Evolutionary conservation across 2,329 filamentous ascomycete genomes (phyloP), one percentile per base, ranked within the genome.

Genomic region (Cladobotryum mycophilum): DNA sequence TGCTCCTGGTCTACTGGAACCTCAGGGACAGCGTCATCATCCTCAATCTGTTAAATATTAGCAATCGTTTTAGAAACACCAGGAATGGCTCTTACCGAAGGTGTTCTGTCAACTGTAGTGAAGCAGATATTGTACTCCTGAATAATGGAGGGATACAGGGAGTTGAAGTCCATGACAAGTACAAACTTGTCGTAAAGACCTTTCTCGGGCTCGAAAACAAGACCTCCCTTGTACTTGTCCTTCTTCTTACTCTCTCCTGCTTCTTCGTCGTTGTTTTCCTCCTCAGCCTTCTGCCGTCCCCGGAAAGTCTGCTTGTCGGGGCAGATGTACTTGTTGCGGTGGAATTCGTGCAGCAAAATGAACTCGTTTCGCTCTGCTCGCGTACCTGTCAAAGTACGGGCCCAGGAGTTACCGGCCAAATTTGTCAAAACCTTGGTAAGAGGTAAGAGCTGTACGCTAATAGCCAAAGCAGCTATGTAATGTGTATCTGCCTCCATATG

Each of bases 121-220:
- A 99, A 99, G 75, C 95, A 99, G 60, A 99, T 99, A 70, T 99
- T 99, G 74, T 85, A 99, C 77, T 99, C 95, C 65, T 99, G 95
- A 55, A 99, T 99, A 64, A 99, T 97, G 64, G 89, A 96, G 33
- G 93, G 93, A 63, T 99, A 99, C 55, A 99, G 76, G 61, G 91
- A 96, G 79, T 99, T 99, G 76, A 99, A 99, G 76, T 99, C 93
- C 95, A 99, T 99, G 69, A 99, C 95, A 50, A 99, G 80, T 48
- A 99, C 88, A 68, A 95, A 96, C 71, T 95, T 95, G 78, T 99
- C 93, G 65, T 99, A 99, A 4, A 99, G 79, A 15, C 95, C 93
- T 69, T 92, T 96, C 67, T 97, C 91, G 4, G 93, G 93, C 67
- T 99, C 93, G 61, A 99, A 97, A 51, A 99, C 93, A 33, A 99